Conservation (phyloP, 441 rosid species). For the Adansonia madagascariensis region DNA sequence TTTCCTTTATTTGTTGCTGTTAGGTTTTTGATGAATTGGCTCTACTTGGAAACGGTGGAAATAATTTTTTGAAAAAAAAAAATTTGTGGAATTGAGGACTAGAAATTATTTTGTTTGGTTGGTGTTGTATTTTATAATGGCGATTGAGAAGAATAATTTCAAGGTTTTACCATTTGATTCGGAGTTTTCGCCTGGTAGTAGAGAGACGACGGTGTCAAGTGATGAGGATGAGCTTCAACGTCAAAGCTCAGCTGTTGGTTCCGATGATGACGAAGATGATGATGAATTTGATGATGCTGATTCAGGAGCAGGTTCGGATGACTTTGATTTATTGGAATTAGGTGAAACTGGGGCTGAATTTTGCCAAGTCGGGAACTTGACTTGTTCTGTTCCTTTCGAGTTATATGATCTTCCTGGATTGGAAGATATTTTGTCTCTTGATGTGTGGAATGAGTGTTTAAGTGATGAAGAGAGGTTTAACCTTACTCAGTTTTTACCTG, state of each 20-base stretch:
- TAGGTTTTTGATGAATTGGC: slow-evolving; percentile 46
- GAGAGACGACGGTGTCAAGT: slow-evolving; percentile 69
- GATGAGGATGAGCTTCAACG: slow-evolving; percentile 63
- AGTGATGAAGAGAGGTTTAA: slow-evolving; percentile 82
- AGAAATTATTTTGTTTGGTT: background rate
- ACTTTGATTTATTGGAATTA: slow-evolving; percentile 89
- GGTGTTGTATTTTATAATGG: slow-evolving; percentile 55
- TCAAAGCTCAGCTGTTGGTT: slow-evolving; percentile 57
- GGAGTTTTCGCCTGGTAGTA: slow-evolving; percentile 79
- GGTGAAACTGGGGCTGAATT: slow-evolving; percentile 93
- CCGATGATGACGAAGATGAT: slow-evolving; percentile 52
- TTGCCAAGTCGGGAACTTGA: slow-evolving; percentile 77
- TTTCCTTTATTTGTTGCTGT: slow-evolving; percentile 23
- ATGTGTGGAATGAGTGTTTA: slow-evolving; percentile 91
- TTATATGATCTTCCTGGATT: slow-evolving; percentile 78
- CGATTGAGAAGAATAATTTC: slow-evolving; percentile 91
- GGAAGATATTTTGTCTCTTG: slow-evolving; percentile 79
- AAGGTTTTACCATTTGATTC: slow-evolving; percentile 77
- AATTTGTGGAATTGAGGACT: slow-evolving; percentile 16
- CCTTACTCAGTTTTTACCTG: slow-evolving; percentile 78
- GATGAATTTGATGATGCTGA: slow-evolving; percentile 88
- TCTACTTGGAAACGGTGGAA: slow-evolving; percentile 17
- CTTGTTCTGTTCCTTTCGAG: slow-evolving; percentile 90
- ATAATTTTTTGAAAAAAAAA: slow-evolving; percentile 9
- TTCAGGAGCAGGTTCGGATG: slow-evolving; percentile 98